Percentiles rank a stretch among this genome's conserved stretches.
phyloP scores from a whole-genome alignment of 257 asterid genomes.

The Jacaranda copaia region DNA sequence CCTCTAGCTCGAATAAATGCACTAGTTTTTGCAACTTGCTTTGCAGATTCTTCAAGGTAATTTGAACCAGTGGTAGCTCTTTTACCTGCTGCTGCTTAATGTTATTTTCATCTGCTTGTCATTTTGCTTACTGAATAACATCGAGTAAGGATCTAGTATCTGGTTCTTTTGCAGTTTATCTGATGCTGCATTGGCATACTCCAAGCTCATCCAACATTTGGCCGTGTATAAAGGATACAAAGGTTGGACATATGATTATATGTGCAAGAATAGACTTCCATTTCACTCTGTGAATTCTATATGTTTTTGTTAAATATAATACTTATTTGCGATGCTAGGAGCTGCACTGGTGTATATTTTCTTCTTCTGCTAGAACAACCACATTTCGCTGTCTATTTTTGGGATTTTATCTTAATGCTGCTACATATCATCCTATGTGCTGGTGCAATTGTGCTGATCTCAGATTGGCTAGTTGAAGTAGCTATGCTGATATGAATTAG shows the following conservation, averaged over 20 bases:
- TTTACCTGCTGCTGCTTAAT: conserved; percentile 30
- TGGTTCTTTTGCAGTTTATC: conserved; percentile 60
- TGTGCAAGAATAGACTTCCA: conserved; percentile 24
- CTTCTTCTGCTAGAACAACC: conserved; percentile 13
- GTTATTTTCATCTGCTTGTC: conserved; percentile 17
- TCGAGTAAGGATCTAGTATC: conserved; percentile 10
- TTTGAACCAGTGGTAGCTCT: conserved; percentile 19
- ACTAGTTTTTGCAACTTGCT: conserved; percentile 84
- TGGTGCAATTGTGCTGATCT: conserved; percentile 5
- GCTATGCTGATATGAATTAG: conserved; percentile 24
- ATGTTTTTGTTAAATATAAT: not conserved
- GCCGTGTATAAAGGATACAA: conserved; percentile 83
- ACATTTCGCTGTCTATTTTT: conserved; percentile 13
- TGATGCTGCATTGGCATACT: conserved; percentile 85
- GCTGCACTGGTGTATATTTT: conserved; percentile 20
- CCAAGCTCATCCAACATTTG: conserved; percentile 91
- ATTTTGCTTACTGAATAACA: conserved; percentile 26
- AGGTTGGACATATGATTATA: conserved; percentile 56
- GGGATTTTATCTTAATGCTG: too few species aligned
- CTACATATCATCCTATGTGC: too few species aligned
- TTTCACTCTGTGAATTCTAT: conserved; percentile 12
- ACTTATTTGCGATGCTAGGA: conserved; percentile 14
- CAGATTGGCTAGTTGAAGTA: conserved; percentile 2
- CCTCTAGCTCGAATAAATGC: conserved; percentile 85
- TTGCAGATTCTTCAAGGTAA: conserved; percentile 87